These are phyloP conservation scores for Fusarium illudens DNA, from an alignment of 2,329 filamentous ascomycete genomes.

Conservation along the genomic window DNA sequence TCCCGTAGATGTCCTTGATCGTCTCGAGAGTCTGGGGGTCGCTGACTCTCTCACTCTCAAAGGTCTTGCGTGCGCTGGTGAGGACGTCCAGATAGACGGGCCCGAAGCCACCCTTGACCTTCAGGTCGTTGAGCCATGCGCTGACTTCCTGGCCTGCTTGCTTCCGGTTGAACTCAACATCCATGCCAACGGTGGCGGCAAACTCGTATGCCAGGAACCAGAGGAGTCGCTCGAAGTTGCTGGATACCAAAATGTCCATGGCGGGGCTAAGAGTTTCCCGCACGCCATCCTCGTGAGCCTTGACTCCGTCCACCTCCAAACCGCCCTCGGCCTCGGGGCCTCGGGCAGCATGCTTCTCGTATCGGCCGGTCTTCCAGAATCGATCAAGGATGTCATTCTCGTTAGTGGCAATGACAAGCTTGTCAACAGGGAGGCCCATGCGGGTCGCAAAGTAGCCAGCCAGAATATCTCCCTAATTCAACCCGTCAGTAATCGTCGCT, in stretches of 20 bases:
- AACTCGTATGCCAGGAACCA: constrained; percentile 90
- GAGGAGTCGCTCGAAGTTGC: constrained; percentile 94
- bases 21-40: constrained; percentile 74
- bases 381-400: constrained; percentile 97
- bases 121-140: constrained; percentile 81
- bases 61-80: constrained; percentile 73
- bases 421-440: constrained; percentile 89
- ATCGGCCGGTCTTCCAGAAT: constrained; percentile 90
- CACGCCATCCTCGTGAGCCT: constrained; percentile 76
- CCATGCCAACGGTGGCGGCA: constrained; percentile 65
- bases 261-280: constrained; percentile 93
- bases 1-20: constrained; percentile 64
- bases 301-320: constrained; percentile 68
- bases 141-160: constrained; percentile 79
- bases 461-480: constrained; percentile 73
- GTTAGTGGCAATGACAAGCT: constrained; percentile 92
- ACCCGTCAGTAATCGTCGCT: neutral
- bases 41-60: constrained; percentile 80
- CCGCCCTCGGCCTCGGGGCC: constrained; percentile 68
- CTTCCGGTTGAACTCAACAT: constrained; percentile 71
- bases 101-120: constrained; percentile 80
- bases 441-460: constrained; percentile 90
- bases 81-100: constrained; percentile 79
- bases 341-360: constrained; percentile 81
- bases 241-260: constrained; percentile 97